Evolutionary conservation across 768 basidiomycete species (phyloP), one percentile per base, ranked within the genome.

Genomic region (Multifurca ochricompacta): DNA sequence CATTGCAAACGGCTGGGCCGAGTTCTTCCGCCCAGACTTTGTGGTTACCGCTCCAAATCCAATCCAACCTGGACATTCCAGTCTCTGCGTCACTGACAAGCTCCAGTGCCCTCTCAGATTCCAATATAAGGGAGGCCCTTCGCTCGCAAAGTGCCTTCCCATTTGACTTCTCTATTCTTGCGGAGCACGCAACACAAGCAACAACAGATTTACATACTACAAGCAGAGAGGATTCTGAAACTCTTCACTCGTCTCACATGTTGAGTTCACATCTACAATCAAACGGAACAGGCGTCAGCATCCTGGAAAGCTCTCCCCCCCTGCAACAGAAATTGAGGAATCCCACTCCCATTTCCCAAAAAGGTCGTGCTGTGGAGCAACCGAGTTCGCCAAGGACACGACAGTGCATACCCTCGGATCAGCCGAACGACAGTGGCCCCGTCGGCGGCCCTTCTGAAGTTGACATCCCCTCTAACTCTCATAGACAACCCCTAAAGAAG

Each of bases 401-500:
- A 16, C 11, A 10, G 18, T 43, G 23, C 25, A 28, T 31, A 28
- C 30, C 6, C 31, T 41, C 54, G 8, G 25, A 42, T 37, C 43
- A 51, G 36, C 25, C 45, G 21, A n/a, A 36, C 32, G 49, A 44
- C 32, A 34, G 4, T 13, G 36, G 48, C 31, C 36, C 43, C 25
- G 11, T 27, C 42, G 18, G 31, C 28, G 31, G 37, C 21, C 13
- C 39, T 42, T 52, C 56, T 16, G 19, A 48, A 42, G 37, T 48
- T 39, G 45, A 54, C 48, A 34, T 28, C 30, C 44, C 36, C 16
- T 41, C 43, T 13, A 46, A 31, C 28, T 36, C 46, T 25, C 23
- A 16, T 21, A 30, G n/a, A 37, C 55, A 28, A 51, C 19, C 37
- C 31, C 49, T 49, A 35, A 58, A 54, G 51, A 59, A 54, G 50